A percentile compares a stretch with the other conserved stretches of the same genome.
phyloP scores from a whole-genome alignment of 78 protist species.

The Mantamonas sphyraenae region DNA sequence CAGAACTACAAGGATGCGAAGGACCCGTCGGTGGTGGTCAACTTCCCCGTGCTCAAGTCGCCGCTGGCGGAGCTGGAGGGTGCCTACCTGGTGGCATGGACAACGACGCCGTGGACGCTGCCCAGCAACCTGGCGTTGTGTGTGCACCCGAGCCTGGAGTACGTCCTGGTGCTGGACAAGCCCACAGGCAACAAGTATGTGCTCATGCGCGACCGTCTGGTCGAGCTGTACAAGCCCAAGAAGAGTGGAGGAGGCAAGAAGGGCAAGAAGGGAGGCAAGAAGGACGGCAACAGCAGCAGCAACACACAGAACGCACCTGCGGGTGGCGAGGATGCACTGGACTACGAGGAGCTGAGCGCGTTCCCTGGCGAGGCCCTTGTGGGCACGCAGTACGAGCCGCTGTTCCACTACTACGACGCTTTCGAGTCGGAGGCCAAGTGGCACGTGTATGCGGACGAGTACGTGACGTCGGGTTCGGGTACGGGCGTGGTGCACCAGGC shows the following conservation, averaged over 20 bases:
- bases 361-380: conserved; percentile 54
- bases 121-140: conserved; percentile 94
- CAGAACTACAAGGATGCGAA: conserved; percentile 84
- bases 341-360: conserved; percentile 16
- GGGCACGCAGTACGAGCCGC: conserved; percentile 86
- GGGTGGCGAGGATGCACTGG: conserved; percentile 21
- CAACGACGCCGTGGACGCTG: conserved; percentile 99
- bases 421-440: background rate
- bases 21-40: conserved; percentile 75
- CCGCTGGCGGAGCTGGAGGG: conserved; percentile 53
- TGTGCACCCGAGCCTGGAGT: conserved; percentile 84
- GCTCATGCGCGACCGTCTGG: conserved; percentile 17
- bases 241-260: background rate
- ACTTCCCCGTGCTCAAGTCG: conserved; percentile 58
- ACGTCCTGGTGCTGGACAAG: conserved; percentile 58
- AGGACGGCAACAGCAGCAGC: conserved; percentile 17
- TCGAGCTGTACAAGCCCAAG: conserved; percentile 28
- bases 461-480: conserved; percentile 86
- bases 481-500: conserved; percentile 99
- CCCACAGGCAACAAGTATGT: background rate
- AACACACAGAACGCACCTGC: conserved; percentile 18
- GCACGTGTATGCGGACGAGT: conserved; percentile 70
- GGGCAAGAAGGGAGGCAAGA: no score
- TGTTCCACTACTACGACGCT: conserved; percentile 81
- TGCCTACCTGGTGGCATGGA: conserved; percentile 91